These are phyloP conservation scores for Aspergillus sp. DNA, from an alignment of 2,329 filamentous ascomycete species.

Conservation along the genomic window DNA sequence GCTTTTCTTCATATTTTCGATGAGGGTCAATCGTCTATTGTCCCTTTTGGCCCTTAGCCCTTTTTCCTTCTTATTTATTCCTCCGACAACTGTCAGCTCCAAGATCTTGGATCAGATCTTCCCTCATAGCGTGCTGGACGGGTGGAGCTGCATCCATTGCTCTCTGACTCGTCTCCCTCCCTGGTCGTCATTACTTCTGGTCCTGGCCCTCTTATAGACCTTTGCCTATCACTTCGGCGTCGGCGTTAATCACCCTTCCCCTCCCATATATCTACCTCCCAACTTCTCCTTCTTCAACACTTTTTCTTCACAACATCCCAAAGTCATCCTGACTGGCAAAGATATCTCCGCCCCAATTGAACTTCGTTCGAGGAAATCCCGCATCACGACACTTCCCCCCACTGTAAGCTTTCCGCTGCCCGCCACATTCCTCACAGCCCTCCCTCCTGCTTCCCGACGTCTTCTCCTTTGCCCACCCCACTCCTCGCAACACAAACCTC, in stretches of 20 bases:
- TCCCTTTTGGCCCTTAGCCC: slow-evolving; percentile 5
- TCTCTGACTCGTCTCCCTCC: slow-evolving; percentile 34
- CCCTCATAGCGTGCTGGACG: slow-evolving; percentile 35
- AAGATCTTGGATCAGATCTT: slow-evolving; percentile 43
- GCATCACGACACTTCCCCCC: too few relatives aligned
- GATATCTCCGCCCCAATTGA: neutral
- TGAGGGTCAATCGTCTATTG: neutral
- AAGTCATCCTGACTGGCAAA: neutral
- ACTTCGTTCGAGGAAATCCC: too few relatives aligned
- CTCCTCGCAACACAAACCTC: too few relatives aligned
- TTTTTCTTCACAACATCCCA: neutral
- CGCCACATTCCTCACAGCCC: too few relatives aligned
- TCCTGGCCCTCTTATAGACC: slow-evolving; percentile 3
- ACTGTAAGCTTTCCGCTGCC: too few relatives aligned
- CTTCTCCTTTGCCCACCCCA: too few relatives aligned
- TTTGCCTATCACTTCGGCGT: neutral
- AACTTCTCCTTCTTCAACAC: neutral
- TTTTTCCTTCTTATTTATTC: slow-evolving; percentile 20
- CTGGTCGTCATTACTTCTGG: slow-evolving; percentile 29
- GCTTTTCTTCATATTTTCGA: too few relatives aligned
- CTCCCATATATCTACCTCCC: slow-evolving; percentile 22
- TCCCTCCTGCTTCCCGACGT: too few relatives aligned
- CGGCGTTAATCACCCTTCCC: neutral
- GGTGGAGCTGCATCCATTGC: slow-evolving; percentile 33
- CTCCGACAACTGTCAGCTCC: slow-evolving; percentile 37